Percentiles rank a stretch among this genome's conserved stretches.
Conservation (phyloP, 2,329 filamentous ascomycete species). For the Diaporthe capsici region DNA sequence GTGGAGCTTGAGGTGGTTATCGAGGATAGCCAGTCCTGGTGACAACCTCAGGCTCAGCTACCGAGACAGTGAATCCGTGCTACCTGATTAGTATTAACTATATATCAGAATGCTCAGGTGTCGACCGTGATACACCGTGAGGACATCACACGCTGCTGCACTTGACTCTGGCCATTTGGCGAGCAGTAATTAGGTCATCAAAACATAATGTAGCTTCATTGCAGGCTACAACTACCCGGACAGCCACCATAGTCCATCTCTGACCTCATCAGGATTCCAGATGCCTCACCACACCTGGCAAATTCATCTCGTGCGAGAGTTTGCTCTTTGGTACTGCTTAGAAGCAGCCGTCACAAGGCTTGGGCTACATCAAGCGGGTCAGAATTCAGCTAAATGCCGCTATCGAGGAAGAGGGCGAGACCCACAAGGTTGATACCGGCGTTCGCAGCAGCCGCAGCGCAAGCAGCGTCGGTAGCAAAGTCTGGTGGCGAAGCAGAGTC, state of each 20-base stretch:
- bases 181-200: background rate
- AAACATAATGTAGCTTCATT: background rate
- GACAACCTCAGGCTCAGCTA: background rate
- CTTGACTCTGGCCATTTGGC: background rate
- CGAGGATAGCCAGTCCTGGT: background rate
- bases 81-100: background rate
- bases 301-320: background rate
- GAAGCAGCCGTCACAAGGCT: background rate
- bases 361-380: background rate
- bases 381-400: background rate
- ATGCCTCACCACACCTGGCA: background rate
- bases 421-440: background rate
- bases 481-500: background rate
- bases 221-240: background rate
- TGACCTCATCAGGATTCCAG: background rate
- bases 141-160: background rate
- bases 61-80: background rate
- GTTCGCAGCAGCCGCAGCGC: background rate
- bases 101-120: background rate
- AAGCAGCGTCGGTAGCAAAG: background rate
- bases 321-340: background rate
- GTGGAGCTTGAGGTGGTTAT: background rate
- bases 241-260: background rate
- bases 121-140: background rate
- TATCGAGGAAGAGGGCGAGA: background rate